Conservation (phyloP, 371 early-diverging fungal species). For the Zychaea mexicana region DNA sequence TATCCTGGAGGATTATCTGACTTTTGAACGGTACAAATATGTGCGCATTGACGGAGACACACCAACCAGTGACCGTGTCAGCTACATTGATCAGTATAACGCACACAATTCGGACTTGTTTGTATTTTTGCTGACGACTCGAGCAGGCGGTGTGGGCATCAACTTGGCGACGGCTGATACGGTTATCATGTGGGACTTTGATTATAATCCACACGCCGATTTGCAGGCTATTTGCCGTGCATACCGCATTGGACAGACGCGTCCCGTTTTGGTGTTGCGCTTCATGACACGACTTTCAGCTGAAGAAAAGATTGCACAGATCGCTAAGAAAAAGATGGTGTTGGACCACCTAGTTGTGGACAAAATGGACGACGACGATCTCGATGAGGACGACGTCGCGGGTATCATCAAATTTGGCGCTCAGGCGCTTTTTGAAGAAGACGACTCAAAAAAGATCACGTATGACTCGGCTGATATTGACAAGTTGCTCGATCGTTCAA, state of each 20-base stretch:
- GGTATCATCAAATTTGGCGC: constrained; percentile 83
- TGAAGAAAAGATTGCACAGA: constrained; percentile 77
- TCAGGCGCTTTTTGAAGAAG: constrained; percentile 73
- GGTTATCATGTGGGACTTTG: constrained; percentile 92
- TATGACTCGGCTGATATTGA: constrained; percentile 66
- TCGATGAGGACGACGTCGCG: constrained; percentile 67
- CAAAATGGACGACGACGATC: constrained; percentile 65
- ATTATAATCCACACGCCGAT: constrained; percentile 95
- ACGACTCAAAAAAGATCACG: constrained; percentile 50
- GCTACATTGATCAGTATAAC: constrained; percentile 83
- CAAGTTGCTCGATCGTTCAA: constrained; percentile 69
- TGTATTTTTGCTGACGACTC: constrained; percentile 83
- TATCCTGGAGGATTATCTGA: constrained; percentile 74
- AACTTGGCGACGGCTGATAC: constrained; percentile 95
- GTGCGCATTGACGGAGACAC: constrained; percentile 85
- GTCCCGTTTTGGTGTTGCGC: constrained; percentile 82
- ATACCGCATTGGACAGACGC: constrained; percentile 95
- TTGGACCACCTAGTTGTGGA: constrained; percentile 88
- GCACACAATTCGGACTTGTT: constrained; percentile 71
- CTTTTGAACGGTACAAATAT: constrained; percentile 52
- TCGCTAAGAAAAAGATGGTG: constrained; percentile 84
- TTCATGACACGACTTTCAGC: constrained; percentile 82
- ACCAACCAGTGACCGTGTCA: constrained; percentile 66
- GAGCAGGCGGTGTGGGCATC: constrained; percentile 95
- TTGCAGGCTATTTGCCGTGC: constrained; percentile 92